Conservation (phyloP, 1,139 yeast genomes). For the Debaryomycetaceae sp. region DNA sequence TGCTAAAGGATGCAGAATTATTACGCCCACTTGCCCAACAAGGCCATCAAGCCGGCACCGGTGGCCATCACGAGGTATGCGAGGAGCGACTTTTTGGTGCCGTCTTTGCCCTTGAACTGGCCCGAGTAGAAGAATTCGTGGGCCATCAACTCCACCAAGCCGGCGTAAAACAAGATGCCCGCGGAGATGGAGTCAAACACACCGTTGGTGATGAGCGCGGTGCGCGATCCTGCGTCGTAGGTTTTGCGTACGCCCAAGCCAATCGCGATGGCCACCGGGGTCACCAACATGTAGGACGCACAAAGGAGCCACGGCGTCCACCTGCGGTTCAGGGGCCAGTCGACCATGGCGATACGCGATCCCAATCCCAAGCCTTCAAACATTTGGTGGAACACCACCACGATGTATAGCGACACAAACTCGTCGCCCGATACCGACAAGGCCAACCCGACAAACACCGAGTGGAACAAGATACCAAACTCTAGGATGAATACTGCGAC, state of each 20-base stretch:
- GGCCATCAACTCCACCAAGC: conserved; percentile 80
- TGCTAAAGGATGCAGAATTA: no score
- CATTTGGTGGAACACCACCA: conserved; percentile 79
- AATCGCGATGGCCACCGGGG: conserved; percentile 78
- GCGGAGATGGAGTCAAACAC: conserved; percentile 75
- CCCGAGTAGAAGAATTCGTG: conserved; percentile 72
- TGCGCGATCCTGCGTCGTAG: conserved; percentile 51
- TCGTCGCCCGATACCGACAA: conserved; percentile 65
- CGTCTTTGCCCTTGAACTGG: conserved; percentile 43
- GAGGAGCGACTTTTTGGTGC: conserved; percentile 27
- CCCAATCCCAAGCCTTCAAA: conserved; percentile 93
- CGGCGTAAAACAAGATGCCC: conserved; percentile 78
- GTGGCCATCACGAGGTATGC: conserved; percentile 39
- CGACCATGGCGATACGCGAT: conserved; percentile 64
- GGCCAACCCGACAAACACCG: conserved; percentile 68
- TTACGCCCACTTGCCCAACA: conserved; percentile 82
- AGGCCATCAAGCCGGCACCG: conserved; percentile 80
- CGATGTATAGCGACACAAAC: conserved; percentile 66
- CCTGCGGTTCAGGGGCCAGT: conserved; percentile 44
- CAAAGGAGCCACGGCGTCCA: conserved; percentile 53
- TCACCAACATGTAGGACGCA: conserved; percentile 53
- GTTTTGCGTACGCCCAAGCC: conserved; percentile 73
- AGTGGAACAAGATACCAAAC: conserved; percentile 74
- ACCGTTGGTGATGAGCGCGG: conserved; percentile 64
- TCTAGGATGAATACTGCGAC: conserved; percentile 49